Percentiles rank a stretch among this genome's conserved stretches.
Evolutionary conservation across 2,329 filamentous ascomycete genomes (phyloP).

Genomic region (Botrytis pseudocinerea): DNA sequence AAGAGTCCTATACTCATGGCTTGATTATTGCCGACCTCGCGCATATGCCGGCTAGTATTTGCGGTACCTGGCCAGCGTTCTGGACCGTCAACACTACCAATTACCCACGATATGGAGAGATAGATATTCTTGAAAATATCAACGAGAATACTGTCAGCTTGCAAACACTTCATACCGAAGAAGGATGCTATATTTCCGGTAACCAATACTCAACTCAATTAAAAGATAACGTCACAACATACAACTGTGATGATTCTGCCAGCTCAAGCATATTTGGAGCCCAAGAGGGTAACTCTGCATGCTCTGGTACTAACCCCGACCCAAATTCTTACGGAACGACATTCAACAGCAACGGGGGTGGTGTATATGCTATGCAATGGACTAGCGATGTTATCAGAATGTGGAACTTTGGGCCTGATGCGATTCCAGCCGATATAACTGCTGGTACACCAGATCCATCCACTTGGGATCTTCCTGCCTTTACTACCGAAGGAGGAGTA

Average conservation of each 20-base stretch:
- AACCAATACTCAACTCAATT: slow-evolving; percentile 23
- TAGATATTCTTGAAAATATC: slow-evolving; percentile 67
- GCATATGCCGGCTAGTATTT: slow-evolving; percentile 68
- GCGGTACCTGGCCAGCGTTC: slow-evolving; percentile 69
- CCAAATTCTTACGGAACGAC: slow-evolving; percentile 51
- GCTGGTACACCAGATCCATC: slow-evolving; percentile 58
- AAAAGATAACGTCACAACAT: slow-evolving; percentile 24
- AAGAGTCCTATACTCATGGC: slow-evolving; percentile 60
- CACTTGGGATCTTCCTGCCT: slow-evolving; percentile 68
- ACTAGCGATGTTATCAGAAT: slow-evolving; percentile 65
- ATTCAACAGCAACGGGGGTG: slow-evolving; percentile 66
- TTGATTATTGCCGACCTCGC: slow-evolving; percentile 68
- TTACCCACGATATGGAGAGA: slow-evolving; percentile 53
- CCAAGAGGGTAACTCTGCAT: slow-evolving; percentile 44
- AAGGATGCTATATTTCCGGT: slow-evolving; percentile 46
- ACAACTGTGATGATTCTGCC: slow-evolving; percentile 33
- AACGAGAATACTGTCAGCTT: slow-evolving; percentile 60
- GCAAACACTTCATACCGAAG: slow-evolving; percentile 61
- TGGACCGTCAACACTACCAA: slow-evolving; percentile 67
- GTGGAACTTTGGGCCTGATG: slow-evolving; percentile 70
- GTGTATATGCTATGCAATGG: slow-evolving; percentile 72
- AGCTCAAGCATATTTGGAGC: slow-evolving; percentile 36
- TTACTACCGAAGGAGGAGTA: slow-evolving; percentile 55
- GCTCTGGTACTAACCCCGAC: slow-evolving; percentile 42
- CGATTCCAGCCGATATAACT: slow-evolving; percentile 65